Base-by-base conservation (phyloP, 805 yeast species). In the Yarrowia sp. region DNA sequence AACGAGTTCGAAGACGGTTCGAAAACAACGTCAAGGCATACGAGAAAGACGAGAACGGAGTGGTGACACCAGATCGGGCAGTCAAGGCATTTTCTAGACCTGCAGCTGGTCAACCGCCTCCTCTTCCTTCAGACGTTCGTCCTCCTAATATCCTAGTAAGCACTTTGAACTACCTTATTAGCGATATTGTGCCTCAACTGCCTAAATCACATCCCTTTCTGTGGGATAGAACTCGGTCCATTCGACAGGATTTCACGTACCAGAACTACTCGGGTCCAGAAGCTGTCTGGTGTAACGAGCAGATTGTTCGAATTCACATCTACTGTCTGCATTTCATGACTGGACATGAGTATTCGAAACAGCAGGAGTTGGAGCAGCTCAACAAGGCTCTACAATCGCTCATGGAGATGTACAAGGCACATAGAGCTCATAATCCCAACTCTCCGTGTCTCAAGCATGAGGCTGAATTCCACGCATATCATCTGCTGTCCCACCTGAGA, bases 71-170 rank as follows among this genome's bases (percentile, higher is more conserved):
- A 36, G 74, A 74, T 0, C 79, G 81, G 53, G 97, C 98, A 0
- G 85, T 95, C 8, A 95, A 95, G 77, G 96, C 97, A 1, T 95
- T 95, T 75, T 90, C 96, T 24, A 82, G 99, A 72, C 98, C 99
- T 0, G 97, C 97, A 17, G 98, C 98, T 0, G 99, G 98, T 8
- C 97, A 95, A 72, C 97, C 97, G 1, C 98, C 98, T 1, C 96
- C 98, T 2, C 80, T 95, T 68, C 99, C 99, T 0, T 92, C 98
- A 0, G 99, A 95, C 76, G 99, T 95, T 3, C 83, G 99, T 70
- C 97, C 99, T 0, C 99, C 99, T 0, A 84, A 83, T 67, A 81
- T 93, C 0, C 78, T 95, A 49, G 83, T 82, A 13, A 73, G 81
- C 42, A 88, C 98, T 0, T 78, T 95, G 69, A 82, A 89, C 69